These are phyloP conservation scores for Stemphylium beticola DNA, from an alignment of 2,329 filamentous ascomycete species.

Conservation along the genomic window DNA sequence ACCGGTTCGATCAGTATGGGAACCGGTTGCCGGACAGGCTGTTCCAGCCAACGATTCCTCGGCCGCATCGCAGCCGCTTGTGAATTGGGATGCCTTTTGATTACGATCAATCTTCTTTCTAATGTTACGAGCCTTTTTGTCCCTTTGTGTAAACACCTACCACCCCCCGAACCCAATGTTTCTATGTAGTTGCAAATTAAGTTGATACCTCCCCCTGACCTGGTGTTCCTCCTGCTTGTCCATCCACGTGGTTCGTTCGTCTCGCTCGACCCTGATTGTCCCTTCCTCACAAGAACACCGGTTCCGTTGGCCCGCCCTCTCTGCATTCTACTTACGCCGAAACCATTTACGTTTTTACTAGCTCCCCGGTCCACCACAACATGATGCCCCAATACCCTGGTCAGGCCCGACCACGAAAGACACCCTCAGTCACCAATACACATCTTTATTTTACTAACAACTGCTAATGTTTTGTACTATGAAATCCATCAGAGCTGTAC, in stretches of 20 bases:
- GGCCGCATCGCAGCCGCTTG: slow-evolving; percentile 37
- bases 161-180: slow-evolving; percentile 6
- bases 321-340: neutral
- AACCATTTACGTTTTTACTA: neutral
- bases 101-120: slow-evolving; percentile 11
- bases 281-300: neutral
- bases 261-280: neutral
- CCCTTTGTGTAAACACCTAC: slow-evolving; percentile 9
- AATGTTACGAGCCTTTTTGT: slow-evolving; percentile 17
- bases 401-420: too few species aligned
- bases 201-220: slow-evolving; percentile 12
- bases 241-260: neutral
- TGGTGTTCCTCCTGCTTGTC: neutral
- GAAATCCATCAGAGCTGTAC: too few species aligned
- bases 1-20: slow-evolving; percentile 44
- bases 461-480: too few species aligned
- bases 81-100: slow-evolving; percentile 21
- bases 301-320: neutral
- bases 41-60: slow-evolving; percentile 31
- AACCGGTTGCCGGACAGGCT: slow-evolving; percentile 42
- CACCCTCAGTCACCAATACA: too few species aligned
- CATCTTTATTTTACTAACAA: too few species aligned
- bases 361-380: too few species aligned
- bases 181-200: slow-evolving; percentile 19
- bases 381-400: too few species aligned